Percentiles rank a stretch among this genome's conserved stretches.
These are phyloP conservation scores for Dispira simplex DNA, from an alignment of 192 early-diverging fungal species.

Conservation along the genomic window DNA sequence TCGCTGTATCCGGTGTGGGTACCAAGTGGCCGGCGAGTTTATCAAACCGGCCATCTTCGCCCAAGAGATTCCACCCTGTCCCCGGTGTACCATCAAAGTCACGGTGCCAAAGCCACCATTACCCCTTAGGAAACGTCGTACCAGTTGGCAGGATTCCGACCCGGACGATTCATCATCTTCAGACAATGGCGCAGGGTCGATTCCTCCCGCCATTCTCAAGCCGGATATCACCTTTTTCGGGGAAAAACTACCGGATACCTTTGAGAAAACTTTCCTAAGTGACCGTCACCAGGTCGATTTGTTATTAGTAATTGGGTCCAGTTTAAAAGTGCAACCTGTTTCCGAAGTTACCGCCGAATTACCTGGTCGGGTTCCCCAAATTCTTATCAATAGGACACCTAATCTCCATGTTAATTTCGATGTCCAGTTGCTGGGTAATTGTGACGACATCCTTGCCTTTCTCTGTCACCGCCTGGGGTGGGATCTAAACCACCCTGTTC, in stretches of 20 bases:
- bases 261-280: constrained; percentile 48
- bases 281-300: constrained; percentile 74
- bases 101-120: not conserved
- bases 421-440: constrained; percentile 72
- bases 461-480: constrained; percentile 56
- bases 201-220: constrained; percentile 56
- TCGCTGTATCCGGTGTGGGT: constrained; percentile 71
- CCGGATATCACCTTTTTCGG: constrained; percentile 98
- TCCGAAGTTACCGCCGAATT: constrained; percentile 76
- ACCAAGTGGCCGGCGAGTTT: constrained; percentile 55
- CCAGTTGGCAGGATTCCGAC: constrained; percentile 20
- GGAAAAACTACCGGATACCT: constrained; percentile 71
- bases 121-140: not conserved
- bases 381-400: constrained; percentile 83
- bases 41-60: constrained; percentile 68
- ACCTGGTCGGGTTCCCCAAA: constrained; percentile 68
- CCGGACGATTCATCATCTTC: constrained; percentile 29
- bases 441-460: constrained; percentile 68
- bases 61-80: constrained; percentile 61
- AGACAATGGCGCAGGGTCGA: constrained; percentile 24
- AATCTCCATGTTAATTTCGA: constrained; percentile 82
- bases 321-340: constrained; percentile 90
- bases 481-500: constrained; percentile 50
- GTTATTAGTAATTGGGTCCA: constrained; percentile 89
- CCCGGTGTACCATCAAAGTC: constrained; percentile 31